Evolutionary conservation across 352 stramenopile species (phyloP), one percentile per base, ranked within the genome.

Genomic region (Pythium guiyangense): DNA sequence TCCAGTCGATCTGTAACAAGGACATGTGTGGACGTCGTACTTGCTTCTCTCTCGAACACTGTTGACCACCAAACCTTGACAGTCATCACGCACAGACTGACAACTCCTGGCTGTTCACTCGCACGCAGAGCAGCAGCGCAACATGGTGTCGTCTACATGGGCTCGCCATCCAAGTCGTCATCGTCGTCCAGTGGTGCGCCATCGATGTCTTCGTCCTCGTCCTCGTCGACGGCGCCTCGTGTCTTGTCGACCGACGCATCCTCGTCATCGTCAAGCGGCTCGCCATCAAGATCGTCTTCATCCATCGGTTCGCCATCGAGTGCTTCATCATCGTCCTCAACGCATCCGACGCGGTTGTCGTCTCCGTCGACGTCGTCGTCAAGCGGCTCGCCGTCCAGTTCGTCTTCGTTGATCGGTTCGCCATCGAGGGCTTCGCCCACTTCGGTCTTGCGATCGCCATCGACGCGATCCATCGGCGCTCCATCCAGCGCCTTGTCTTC

Each of bases 271-370:
- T 74, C 63, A 9, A 75, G 31, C 22, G 64, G 64, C n/a, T 61
- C 56, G 31, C 64, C 68, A 43, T 74, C 62, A 47, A 64, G n/a
- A 6, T 68, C 64, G n/a, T 74, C 54, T 17, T 56, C 64, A 17
- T 79, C 67, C 15, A 79, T 43, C 26, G 69, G 66, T 45, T 77
- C 72, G 29, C 70, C 74, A 64, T 84, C 71, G n/a, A 85, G 18
- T 15, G 69, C 59, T 4, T 70, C 60, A 3, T 69, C 60, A 2
- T n/a, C n/a, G n/a, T 15, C 43, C 15, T 51, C 22, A 5, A 45
- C 49, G 6, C 25, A 4, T 22, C 42, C 42, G 42, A 11, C 18
- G n/a, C n/a, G 8, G 6, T 18, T 42, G 29, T 14, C 27, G 18
- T 62, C 57, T 14, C 60, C 56, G 12, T 64, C n/a, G n/a, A n/a